Evolutionary conservation across 2,329 filamentous ascomycete species (phyloP).

Genomic region (Penicillium sp.): DNA sequence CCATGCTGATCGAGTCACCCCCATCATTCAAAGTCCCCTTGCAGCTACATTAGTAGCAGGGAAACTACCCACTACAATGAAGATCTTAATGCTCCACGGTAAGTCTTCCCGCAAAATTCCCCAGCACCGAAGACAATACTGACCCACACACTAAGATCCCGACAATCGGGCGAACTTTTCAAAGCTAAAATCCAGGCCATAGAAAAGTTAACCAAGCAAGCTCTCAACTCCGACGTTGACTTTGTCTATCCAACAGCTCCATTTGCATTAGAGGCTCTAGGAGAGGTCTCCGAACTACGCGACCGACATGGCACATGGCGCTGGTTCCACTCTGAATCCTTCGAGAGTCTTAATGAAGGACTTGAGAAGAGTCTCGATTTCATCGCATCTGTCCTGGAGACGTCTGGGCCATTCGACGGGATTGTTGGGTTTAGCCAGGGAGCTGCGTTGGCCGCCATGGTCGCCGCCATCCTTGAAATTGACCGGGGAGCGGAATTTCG

Average conservation of each 20-base stretch:
- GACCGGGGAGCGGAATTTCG: not conserved
- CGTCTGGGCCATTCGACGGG: conserved; percentile 5
- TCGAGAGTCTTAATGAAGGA: not conserved
- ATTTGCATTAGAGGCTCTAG: not conserved
- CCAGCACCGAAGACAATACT: not conserved
- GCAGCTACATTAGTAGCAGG: not conserved
- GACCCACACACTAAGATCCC: not conserved
- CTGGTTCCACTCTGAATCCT: conserved; percentile 3
- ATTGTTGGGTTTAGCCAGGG: conserved; percentile 10
- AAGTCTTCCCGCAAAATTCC: not conserved
- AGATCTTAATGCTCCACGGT: conserved; percentile 8
- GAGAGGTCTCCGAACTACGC: not conserved
- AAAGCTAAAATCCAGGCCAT: conserved; percentile 6
- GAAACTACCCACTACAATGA: not conserved
- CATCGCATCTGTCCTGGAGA: not conserved
- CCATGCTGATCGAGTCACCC: not conserved
- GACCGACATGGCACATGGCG: conserved; percentile 4
- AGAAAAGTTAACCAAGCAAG: conserved; percentile 1
- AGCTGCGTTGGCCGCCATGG: conserved; percentile 1
- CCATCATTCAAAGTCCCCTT: not conserved
- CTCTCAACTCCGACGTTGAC: not conserved
- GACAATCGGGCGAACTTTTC: conserved; percentile 11
- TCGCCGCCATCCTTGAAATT: conserved; percentile 2
- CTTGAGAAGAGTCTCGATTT: not conserved
- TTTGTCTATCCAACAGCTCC: conserved; percentile 7